phyloP scores from a whole-genome alignment of 1,284 basidiomycete species.

The Cutaneotrichosporon mucoides region DNA sequence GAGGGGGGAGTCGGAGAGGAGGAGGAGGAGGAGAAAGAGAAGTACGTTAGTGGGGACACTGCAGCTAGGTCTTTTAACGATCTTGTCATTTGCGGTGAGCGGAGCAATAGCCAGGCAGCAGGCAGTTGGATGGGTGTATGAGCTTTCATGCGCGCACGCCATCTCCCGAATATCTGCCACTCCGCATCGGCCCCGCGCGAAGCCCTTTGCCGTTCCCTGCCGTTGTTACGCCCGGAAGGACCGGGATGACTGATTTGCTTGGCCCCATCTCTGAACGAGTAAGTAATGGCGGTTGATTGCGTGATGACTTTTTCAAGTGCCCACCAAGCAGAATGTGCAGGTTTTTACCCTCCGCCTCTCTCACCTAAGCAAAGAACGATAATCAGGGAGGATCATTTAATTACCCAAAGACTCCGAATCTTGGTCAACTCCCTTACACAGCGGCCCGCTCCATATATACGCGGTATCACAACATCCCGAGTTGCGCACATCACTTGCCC shows the following conservation, averaged over 20 bases:
- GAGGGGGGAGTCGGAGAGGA: not conserved
- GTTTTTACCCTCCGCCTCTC: no score
- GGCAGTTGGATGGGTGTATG: no score
- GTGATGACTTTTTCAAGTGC: not conserved
- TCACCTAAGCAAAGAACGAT: no score
- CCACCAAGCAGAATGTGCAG: no score
- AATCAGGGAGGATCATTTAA: no score
- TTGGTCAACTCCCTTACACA: no score
- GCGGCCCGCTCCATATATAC: no score
- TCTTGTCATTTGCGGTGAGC: no score
- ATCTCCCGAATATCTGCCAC: not conserved
- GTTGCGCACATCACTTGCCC: no score
- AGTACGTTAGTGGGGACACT: not conserved
- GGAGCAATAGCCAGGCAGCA: not conserved
- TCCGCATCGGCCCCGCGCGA: not conserved
- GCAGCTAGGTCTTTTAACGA: no score
- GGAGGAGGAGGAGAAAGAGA: not conserved
- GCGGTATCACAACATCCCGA: no score
- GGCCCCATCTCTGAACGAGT: not conserved
- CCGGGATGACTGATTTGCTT: not conserved
- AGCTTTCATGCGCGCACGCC: not conserved
- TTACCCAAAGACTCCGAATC: no score
- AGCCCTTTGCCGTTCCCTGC: not conserved
- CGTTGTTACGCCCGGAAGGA: not conserved
- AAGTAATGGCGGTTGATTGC: slow-evolving; percentile 4